Conservation (phyloP, 1,139 yeast genomes). For the Blastobotrys buckinghamii region DNA sequence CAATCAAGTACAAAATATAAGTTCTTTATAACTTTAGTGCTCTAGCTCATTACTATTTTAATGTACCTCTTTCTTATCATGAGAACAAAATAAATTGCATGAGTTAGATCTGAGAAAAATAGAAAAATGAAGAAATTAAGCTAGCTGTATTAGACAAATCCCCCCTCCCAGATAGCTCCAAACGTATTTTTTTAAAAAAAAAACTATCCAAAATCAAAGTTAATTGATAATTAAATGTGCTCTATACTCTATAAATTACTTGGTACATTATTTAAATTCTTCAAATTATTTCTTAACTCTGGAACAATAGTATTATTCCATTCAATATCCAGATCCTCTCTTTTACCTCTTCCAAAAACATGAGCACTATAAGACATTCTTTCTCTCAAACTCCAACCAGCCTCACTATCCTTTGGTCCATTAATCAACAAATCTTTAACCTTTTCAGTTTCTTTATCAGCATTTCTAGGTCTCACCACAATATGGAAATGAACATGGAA, state of each 20-base stretch:
- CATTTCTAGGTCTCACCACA: slow-evolving; percentile 23
- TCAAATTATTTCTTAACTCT: slow-evolving; percentile 10
- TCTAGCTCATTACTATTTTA: too few species aligned
- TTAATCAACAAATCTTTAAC: slow-evolving; percentile 11
- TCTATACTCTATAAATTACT: background rate
- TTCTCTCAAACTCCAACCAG: slow-evolving; percentile 12
- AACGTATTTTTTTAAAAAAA: too few species aligned
- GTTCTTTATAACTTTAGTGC: too few species aligned
- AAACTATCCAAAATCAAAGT: too few species aligned
- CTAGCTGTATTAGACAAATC: too few species aligned
- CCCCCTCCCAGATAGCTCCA: background rate
- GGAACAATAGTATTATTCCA: slow-evolving; percentile 21
- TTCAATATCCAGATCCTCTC: slow-evolving; percentile 28
- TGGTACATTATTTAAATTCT: background rate
- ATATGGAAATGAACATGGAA: slow-evolving; percentile 86
- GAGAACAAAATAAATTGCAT: too few species aligned
- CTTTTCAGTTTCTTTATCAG: slow-evolving; percentile 8
- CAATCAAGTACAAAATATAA: too few species aligned
- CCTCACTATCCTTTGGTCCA: slow-evolving; percentile 3
- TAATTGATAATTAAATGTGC: too few species aligned
- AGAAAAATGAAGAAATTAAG: too few species aligned
- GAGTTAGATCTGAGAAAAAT: too few species aligned
- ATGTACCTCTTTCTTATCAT: too few species aligned
- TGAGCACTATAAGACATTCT: slow-evolving; percentile 22
- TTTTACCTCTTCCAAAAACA: slow-evolving; percentile 29